These are phyloP conservation scores for Candida easanensis DNA, from an alignment of 805 yeast genomes.

Conservation along the genomic window DNA sequence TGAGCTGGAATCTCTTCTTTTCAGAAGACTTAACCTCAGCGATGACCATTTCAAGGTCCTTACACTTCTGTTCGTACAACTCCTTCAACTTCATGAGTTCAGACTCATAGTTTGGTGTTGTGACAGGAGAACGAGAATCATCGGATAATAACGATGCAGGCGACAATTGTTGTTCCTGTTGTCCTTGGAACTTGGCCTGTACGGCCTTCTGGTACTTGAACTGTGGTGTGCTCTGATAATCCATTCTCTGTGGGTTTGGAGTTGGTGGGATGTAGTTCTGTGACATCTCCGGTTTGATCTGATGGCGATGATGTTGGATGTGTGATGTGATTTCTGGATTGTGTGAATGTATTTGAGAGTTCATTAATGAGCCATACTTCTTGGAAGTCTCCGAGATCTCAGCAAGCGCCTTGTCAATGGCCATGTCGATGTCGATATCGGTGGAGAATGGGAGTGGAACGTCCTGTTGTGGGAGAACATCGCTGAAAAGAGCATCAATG, in stretches of 20 bases:
- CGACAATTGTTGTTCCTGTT: constrained; percentile 25
- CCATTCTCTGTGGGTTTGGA: neutral
- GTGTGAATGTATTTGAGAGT: neutral
- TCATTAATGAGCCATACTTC: neutral
- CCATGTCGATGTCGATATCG: constrained; percentile 13
- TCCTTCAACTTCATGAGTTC: constrained; percentile 26
- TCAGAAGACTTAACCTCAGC: constrained; percentile 35
- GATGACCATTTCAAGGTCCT: constrained; percentile 32
- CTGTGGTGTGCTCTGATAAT: constrained; percentile 1
- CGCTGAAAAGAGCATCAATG: constrained; percentile 11
- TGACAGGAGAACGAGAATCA: constrained; percentile 23
- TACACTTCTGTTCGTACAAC: constrained; percentile 31
- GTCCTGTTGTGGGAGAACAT: neutral
- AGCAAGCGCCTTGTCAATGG: constrained; percentile 14
- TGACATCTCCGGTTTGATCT: neutral
- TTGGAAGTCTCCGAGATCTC: constrained; percentile 13
- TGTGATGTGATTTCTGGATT: neutral
- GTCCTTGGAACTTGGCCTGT: neutral
- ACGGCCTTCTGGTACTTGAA: neutral
- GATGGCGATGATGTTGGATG: neutral
- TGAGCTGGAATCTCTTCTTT: constrained; percentile 33
- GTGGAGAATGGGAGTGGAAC: neutral
- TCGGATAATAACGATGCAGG: constrained; percentile 37
- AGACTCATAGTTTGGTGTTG: constrained; percentile 5
- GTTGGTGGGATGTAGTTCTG: neutral